A percentile compares a stretch with the other conserved stretches of the same genome.
Conservation (phyloP, 2,329 filamentous ascomycete species). For the Aspergillus sp. region DNA sequence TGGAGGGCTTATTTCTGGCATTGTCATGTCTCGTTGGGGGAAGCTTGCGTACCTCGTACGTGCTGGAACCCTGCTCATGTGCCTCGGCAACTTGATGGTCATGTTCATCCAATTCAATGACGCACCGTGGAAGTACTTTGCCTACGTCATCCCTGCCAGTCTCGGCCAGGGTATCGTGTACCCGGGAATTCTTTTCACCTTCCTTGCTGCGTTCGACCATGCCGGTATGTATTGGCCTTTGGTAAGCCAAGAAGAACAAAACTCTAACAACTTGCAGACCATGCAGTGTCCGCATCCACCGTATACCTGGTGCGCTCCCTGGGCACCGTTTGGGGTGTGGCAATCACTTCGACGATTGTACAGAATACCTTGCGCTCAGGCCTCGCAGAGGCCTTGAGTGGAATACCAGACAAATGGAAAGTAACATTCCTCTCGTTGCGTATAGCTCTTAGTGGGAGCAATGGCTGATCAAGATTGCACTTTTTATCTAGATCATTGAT, state of each 20-base stretch:
- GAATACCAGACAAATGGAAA: slow-evolving; percentile 57
- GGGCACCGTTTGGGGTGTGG: slow-evolving; percentile 64
- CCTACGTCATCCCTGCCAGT: slow-evolving; percentile 46
- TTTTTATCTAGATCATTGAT: slow-evolving; percentile 52
- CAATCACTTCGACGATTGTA: slow-evolving; percentile 60
- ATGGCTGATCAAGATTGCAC: slow-evolving; percentile 24
- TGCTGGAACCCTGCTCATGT: slow-evolving; percentile 42
- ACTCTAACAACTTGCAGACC: slow-evolving; percentile 44
- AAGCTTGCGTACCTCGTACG: slow-evolving; percentile 42
- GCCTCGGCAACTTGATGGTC: slow-evolving; percentile 42
- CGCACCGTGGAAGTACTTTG: slow-evolving; percentile 44
- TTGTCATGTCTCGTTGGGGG: slow-evolving; percentile 50
- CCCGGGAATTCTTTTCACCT: slow-evolving; percentile 56
- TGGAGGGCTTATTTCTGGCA: slow-evolving; percentile 43
- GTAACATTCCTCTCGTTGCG: slow-evolving; percentile 42
- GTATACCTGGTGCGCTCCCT: slow-evolving; percentile 64
- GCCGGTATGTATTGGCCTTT: slow-evolving; percentile 43
- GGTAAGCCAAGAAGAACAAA: background rate
- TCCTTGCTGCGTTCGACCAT: slow-evolving; percentile 61
- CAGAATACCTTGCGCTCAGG: slow-evolving; percentile 59
- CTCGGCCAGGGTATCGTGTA: slow-evolving; percentile 48
- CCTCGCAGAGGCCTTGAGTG: slow-evolving; percentile 53
- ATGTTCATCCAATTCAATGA: slow-evolving; percentile 42
- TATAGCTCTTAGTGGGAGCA: background rate
- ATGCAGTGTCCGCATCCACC: slow-evolving; percentile 61